These are phyloP conservation scores for Logfia minima DNA, from an alignment of 129 eudicot species.

Conservation along the genomic window DNA sequence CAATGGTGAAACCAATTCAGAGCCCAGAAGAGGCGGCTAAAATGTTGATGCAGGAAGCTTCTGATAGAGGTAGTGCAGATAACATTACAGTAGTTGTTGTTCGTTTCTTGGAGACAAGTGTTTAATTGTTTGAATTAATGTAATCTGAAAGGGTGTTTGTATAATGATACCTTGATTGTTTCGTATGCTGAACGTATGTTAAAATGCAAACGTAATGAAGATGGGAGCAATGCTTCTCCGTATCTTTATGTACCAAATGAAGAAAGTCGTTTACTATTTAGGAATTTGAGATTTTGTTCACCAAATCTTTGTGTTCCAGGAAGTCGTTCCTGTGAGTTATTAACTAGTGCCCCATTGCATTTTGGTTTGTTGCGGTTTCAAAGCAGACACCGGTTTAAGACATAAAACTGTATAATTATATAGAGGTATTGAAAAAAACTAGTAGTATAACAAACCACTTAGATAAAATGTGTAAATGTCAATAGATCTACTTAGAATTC, in stretches of 20 bases:
- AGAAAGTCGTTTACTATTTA: background rate
- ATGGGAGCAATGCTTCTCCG: background rate
- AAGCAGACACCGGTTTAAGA: no score
- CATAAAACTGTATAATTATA: no score
- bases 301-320: background rate
- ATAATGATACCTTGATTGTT: background rate
- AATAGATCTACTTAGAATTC: no score
- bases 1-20: slow-evolving; percentile 62
- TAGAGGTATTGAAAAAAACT: no score
- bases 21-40: slow-evolving; percentile 87
- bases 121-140: background rate
- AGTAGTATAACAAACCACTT: no score
- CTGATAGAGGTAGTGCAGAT: slow-evolving; percentile 69
- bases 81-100: slow-evolving; percentile 33
- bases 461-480: no score
- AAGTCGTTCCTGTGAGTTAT: no score
- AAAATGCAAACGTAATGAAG: background rate
- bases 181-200: background rate
- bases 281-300: background rate
- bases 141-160: background rate
- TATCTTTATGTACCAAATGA: background rate
- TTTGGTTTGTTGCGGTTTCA: background rate
- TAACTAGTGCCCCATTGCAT: background rate
- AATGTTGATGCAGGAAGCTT: slow-evolving; percentile 77
- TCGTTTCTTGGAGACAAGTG: slow-evolving; percentile 2